These are phyloP conservation scores for Ophiosphaerella herpotricha DNA, from an alignment of 2,329 filamentous ascomycete genomes.

Conservation along the genomic window DNA sequence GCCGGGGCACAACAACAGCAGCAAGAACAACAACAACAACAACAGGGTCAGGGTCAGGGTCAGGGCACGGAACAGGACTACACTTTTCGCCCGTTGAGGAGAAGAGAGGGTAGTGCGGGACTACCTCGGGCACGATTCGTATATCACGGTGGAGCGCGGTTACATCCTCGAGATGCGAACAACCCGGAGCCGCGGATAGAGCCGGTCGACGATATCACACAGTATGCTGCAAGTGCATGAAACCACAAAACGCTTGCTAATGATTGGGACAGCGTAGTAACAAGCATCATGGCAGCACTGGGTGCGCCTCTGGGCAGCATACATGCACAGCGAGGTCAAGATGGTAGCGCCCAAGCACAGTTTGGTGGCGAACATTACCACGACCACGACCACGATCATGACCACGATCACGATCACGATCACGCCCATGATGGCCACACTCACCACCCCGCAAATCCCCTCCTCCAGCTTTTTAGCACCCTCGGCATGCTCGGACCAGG, in stretches of 20 bases:
- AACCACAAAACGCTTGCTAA: slow-evolving; percentile 16
- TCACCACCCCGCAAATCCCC: slow-evolving; percentile 35
- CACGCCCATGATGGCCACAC: slow-evolving; percentile 6
- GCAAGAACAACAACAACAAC: slow-evolving; percentile 3
- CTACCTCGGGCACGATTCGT: slow-evolving; percentile 30
- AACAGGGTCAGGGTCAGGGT: not conserved
- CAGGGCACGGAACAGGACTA: slow-evolving; percentile 13
- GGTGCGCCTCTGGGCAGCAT: slow-evolving; percentile 30
- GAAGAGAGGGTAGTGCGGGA: slow-evolving; percentile 16
- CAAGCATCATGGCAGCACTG: slow-evolving; percentile 40
- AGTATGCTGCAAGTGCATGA: slow-evolving; percentile 48
- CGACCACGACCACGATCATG: slow-evolving; percentile 5
- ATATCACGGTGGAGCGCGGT: slow-evolving; percentile 42
- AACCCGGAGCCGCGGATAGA: slow-evolving; percentile 53
- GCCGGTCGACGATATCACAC: slow-evolving; percentile 52
- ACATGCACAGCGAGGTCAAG: slow-evolving; percentile 13
- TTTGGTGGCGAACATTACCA: slow-evolving; percentile 12
- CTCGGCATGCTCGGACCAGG: slow-evolving; percentile 39
- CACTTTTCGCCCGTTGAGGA: slow-evolving; percentile 20
- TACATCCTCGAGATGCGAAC: slow-evolving; percentile 58
- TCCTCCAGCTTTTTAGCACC: slow-evolving; percentile 52
- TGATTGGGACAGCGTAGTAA: slow-evolving; percentile 30
- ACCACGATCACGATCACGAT: slow-evolving; percentile 6
- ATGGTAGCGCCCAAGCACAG: slow-evolving; percentile 7
- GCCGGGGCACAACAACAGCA: slow-evolving; percentile 28